Conservation (phyloP, 2,329 filamentous ascomycete genomes). For the Beauveria sp. region DNA sequence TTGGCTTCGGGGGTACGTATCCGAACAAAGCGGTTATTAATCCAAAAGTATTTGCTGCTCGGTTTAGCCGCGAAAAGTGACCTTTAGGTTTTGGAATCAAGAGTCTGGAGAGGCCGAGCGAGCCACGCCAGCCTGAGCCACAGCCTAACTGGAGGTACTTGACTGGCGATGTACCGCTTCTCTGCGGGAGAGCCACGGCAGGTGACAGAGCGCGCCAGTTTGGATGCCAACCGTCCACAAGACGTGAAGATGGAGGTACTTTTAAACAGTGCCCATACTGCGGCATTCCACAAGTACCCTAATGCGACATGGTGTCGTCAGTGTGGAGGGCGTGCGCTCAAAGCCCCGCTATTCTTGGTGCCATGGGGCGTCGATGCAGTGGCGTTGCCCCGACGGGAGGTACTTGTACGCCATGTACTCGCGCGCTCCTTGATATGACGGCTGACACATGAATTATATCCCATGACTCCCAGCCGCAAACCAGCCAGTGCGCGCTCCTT, state of each 20-base stretch:
- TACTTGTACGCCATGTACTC: background rate
- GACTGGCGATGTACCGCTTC: background rate
- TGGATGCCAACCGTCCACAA: background rate
- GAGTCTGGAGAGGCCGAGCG: background rate
- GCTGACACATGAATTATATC: constrained; percentile 9
- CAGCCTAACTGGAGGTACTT: constrained; percentile 7
- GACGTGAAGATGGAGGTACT: background rate
- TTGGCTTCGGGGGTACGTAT: background rate
- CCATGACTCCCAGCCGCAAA: constrained; percentile 9
- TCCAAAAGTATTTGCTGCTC: background rate
- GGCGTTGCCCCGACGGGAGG: background rate
- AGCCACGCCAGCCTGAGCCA: constrained; percentile 4
- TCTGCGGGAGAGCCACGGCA: background rate
- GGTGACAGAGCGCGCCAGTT: background rate
- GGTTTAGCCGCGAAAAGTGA: background rate
- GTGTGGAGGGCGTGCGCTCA: constrained; percentile 3
- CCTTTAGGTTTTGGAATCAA: background rate
- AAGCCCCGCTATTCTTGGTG: background rate
- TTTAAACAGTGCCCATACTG: background rate
- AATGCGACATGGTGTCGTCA: constrained; percentile 12
- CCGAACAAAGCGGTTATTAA: background rate
- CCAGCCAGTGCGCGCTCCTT: background rate
- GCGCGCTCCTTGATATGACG: no score
- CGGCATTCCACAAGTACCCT: background rate
- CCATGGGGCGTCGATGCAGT: constrained; percentile 2